Evolutionary conservation across 176 grass and related monocot species (phyloP).

Genomic region (Microstegium vimineum): DNA sequence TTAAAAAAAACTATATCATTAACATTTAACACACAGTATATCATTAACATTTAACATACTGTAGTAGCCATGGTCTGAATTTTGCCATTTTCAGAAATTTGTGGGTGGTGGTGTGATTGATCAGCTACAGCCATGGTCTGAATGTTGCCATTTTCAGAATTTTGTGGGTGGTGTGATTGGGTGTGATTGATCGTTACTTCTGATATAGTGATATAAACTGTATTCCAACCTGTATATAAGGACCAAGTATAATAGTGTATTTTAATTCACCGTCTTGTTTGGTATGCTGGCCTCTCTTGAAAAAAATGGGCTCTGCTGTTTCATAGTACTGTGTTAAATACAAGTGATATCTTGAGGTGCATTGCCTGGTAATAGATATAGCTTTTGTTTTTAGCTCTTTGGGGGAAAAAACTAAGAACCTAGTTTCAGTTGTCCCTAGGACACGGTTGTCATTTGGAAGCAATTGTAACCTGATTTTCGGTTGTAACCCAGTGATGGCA

Average conservation of each 20-base stretch:
- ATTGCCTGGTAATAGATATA: background rate
- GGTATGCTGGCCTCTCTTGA: background rate
- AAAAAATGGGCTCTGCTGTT: background rate
- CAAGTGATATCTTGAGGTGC: background rate
- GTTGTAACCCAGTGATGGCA: background rate
- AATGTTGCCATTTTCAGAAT: no score
- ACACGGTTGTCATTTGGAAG: background rate
- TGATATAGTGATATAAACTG: background rate
- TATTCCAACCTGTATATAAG: background rate
- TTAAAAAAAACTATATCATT: no score
- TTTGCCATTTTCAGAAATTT: background rate
- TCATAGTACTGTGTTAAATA: background rate
- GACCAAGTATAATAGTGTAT: background rate
- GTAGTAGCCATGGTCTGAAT: background rate
- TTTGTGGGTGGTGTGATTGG: no score
- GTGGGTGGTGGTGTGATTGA: no score
- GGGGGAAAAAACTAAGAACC: background rate
- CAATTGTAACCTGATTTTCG: background rate
- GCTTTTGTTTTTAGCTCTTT: background rate
- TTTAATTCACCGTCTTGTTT: background rate
- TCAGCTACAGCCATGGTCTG: no score
- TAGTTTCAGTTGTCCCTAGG: background rate
- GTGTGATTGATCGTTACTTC: background rate
- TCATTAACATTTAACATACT: no score
- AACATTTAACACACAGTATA: background rate